Base-by-base conservation (phyloP, 768 basidiomycete genomes). In the Collybiopsis luxurians region DNA sequence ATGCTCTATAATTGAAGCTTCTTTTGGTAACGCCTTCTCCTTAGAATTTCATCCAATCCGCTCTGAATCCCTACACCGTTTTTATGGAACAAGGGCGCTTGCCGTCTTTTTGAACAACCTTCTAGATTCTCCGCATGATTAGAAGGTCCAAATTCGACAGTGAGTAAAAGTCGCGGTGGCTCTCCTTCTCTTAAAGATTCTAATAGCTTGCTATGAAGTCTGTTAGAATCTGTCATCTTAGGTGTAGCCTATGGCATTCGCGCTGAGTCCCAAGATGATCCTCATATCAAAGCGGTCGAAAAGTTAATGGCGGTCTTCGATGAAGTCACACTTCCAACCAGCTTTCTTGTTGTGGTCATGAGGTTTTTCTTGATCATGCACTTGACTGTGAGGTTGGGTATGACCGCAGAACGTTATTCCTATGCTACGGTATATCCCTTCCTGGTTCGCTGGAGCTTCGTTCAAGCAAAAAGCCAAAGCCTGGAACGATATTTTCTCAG, bases 221-320 rank as follows among this genome's bases (percentile, higher is more conserved):
- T 75, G 61, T 66, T 75, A 2, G 78, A 72, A 11, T 67, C 71
- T n/a, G 65, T 74, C 19, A 64, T 76, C 11, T 64, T 82, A 49
- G 71, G 71, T 0, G 58, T 80, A 10, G 74, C 77, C 0, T 82
- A 83, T 59, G 83, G 82, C 2, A 69, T 82, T 19, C 63, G 75
- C 11, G 69, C 76, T 9, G 58, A 69, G 36, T 67, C 73, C 0
- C 43, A 62, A 13, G 62, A 76, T 53, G 82, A 83, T 59, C 76
- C 79, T 2, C 76, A 74, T 59, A 68, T 84, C 31, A 60, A 63
- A 0, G 64, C 75, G 1, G 79, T 76, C 0, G 73, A 79, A 28
- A 62, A 70, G 5, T 75, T 78, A 2, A 61, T 74, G 10, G 60
- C 69, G 5, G 65, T 66, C 2, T 62, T 78, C 45, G 63, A 63